These are phyloP conservation scores for Tetracladium setigerum DNA, from an alignment of 495 filamentous ascomycete genomes.

Conservation along the genomic window DNA sequence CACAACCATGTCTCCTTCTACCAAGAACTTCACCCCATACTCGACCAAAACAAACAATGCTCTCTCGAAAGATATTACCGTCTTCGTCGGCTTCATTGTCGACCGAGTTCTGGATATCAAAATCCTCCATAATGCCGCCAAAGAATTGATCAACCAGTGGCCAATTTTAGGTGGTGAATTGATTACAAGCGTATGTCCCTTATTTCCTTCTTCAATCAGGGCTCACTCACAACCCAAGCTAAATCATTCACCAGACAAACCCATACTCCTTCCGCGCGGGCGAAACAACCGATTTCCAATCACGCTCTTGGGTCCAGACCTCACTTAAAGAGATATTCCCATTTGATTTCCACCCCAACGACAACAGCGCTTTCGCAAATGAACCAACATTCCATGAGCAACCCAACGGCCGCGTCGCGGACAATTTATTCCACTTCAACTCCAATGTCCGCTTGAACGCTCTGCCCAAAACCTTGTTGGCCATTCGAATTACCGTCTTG, in stretches of 20 bases:
- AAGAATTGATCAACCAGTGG: background rate
- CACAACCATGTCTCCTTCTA: too few relatives aligned
- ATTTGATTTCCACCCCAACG: background rate
- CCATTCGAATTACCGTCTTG: background rate
- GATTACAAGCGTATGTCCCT: background rate
- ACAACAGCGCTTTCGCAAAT: background rate
- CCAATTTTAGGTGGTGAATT: background rate
- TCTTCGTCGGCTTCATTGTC: constrained; percentile 1
- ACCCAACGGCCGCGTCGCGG: background rate
- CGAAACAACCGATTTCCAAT: background rate
- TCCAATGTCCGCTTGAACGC: background rate
- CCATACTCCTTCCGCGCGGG: constrained; percentile 1
- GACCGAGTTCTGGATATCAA: background rate
- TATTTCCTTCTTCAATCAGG: background rate
- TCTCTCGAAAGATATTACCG: background rate
- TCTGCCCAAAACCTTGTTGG: background rate
- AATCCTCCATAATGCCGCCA: background rate
- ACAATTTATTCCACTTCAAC: background rate
- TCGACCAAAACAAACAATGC: background rate
- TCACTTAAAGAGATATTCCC: background rate
- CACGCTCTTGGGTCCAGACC: background rate
- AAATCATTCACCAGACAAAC: background rate
- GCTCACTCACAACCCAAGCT: background rate
- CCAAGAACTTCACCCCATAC: too few relatives aligned
- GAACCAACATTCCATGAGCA: background rate